Evolutionary conservation across 2,329 filamentous ascomycete species (phyloP).

Genomic region (Fusarium algeriense): DNA sequence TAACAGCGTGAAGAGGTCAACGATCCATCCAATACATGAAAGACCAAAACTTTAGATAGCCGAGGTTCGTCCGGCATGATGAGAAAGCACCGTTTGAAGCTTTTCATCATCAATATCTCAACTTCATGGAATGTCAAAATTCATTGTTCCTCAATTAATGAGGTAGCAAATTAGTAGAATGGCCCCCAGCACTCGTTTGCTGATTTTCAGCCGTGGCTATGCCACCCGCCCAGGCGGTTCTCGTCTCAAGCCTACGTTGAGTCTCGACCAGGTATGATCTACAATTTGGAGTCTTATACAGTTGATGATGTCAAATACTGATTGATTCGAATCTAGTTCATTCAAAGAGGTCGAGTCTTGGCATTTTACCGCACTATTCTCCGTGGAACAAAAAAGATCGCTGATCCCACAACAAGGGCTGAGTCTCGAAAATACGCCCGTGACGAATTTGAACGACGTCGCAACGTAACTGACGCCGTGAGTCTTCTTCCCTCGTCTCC

Average conservation of each 20-base stretch:
- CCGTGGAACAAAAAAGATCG: conserved; percentile 65
- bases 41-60: conserved; percentile 25
- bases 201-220: conserved; percentile 51
- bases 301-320: conserved; percentile 7
- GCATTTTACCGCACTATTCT: conserved; percentile 70
- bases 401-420: conserved; percentile 62
- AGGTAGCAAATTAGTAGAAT: conserved; percentile 45
- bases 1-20: conserved; percentile 22
- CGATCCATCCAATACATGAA: neutral
- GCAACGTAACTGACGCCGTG: conserved; percentile 67
- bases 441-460: conserved; percentile 72
- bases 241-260: conserved; percentile 57
- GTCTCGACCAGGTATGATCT: conserved; percentile 67
- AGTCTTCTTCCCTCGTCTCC: conserved; percentile 40
- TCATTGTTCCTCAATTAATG: conserved; percentile 25
- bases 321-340: conserved; percentile 59
- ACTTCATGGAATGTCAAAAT: conserved; percentile 16
- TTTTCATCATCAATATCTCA: conserved; percentile 32
- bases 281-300: neutral
- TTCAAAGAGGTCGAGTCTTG: conserved; percentile 67
- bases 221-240: conserved; percentile 49
- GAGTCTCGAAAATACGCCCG: conserved; percentile 70
- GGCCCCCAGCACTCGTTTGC: conserved; percentile 44
- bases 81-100: conserved; percentile 27
- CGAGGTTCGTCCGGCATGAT: conserved; percentile 36